Conservation (phyloP, 176 grass and related monocot genomes). For the Elymus sibiricus region DNA sequence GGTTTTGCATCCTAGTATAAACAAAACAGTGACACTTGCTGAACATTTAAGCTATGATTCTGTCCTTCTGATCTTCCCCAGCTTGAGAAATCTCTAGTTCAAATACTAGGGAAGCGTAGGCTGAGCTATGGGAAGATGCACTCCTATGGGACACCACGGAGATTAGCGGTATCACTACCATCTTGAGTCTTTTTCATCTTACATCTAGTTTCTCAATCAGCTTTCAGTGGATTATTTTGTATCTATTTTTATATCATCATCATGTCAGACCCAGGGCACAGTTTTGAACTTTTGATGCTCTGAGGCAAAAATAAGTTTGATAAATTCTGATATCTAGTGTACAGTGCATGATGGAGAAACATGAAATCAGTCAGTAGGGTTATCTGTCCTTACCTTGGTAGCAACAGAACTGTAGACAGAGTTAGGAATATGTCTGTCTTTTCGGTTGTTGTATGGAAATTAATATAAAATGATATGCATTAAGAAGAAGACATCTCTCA, state of each 20-base stretch:
- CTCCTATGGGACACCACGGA: slow-evolving; percentile 76
- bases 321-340: not conserved
- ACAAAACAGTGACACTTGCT: not conserved
- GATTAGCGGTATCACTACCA: slow-evolving; percentile 77
- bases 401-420: too few relatives aligned
- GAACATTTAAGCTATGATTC: not conserved
- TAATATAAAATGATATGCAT: not conserved
- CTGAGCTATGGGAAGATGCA: slow-evolving; percentile 63
- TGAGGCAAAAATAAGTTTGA: slow-evolving; percentile 28
- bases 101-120: slow-evolving; percentile 74
- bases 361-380: slow-evolving; percentile 1
- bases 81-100: slow-evolving; percentile 66
- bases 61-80: slow-evolving; percentile 32
- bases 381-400: not conserved
- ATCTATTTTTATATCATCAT: too few relatives aligned
- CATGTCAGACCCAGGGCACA: not conserved
- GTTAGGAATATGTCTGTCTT: slow-evolving; percentile 1
- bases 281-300: not conserved
- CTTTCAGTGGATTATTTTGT: slow-evolving; percentile 11
- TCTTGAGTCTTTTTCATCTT: not conserved
- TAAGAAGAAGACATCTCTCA: not conserved
- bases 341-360: not conserved
- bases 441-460: not conserved
- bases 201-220: not conserved
- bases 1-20: not conserved